Evolutionary conservation across 495 filamentous ascomycete genomes (phyloP).

Genomic region (Lasiosphaeria hispida): DNA sequence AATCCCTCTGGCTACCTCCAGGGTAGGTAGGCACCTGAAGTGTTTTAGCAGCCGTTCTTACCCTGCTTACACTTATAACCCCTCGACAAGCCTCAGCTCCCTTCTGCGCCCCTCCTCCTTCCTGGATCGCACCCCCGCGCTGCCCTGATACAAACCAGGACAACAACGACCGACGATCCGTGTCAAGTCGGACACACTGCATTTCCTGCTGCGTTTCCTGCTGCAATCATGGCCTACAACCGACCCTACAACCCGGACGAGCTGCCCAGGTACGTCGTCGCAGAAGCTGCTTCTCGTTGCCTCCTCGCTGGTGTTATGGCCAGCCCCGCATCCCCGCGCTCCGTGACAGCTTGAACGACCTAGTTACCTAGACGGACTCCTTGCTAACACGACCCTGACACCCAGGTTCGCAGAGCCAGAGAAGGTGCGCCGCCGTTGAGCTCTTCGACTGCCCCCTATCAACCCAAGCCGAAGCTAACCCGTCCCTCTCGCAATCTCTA

Average conservation of each 20-base stretch:
- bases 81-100: not conserved
- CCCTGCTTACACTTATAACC: conserved; percentile 1
- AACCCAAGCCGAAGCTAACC: conserved; percentile 15
- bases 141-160: conserved; percentile 22
- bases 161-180: conserved; percentile 20
- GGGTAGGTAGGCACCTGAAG: not conserved
- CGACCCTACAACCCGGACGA: conserved; percentile 92
- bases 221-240: conserved; percentile 83
- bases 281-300: no score
- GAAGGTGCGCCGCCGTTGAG: conserved; percentile 54
- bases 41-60: not conserved
- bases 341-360: not conserved
- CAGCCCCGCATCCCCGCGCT: not conserved
- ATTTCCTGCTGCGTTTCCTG: conserved; percentile 5
- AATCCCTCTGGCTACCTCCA: not conserved
- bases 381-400: conserved; percentile 18
- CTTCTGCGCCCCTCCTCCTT: conserved; percentile 2
- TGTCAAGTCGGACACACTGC: conserved; percentile 10
- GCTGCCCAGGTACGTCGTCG: conserved; percentile 77
- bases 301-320: no score
- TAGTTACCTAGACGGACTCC: conserved; percentile 18
- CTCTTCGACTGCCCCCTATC: not conserved
- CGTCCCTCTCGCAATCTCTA: conserved; percentile 13
- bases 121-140: conserved; percentile 3
- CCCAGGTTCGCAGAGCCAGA: conserved; percentile 91